Percentiles rank a stretch among this genome's conserved stretches.
phyloP scores from a whole-genome alignment of 352 stramenopile genomes.

The Thalassiosira ordinaria region DNA sequence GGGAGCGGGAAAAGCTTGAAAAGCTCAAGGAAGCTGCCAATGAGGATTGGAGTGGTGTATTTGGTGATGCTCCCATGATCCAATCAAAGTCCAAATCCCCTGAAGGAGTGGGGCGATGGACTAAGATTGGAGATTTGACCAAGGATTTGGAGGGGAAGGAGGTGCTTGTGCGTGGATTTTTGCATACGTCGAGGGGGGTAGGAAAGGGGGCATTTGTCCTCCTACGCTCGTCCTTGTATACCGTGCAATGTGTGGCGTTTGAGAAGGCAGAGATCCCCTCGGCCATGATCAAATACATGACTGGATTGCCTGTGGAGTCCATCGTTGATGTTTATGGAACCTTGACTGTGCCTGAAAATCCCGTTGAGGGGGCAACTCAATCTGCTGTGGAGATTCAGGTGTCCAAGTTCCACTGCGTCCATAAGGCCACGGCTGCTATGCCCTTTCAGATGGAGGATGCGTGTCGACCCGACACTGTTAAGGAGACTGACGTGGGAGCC shows the following conservation, averaged over 20 bases:
- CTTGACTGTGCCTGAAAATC: slow-evolving; percentile 89
- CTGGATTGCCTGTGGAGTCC: slow-evolving; percentile 92
- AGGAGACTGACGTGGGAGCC: slow-evolving; percentile 85
- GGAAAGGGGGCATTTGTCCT: slow-evolving; percentile 83
- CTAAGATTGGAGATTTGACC: slow-evolving; percentile 69
- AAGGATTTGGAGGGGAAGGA: slow-evolving; percentile 64
- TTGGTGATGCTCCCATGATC: slow-evolving; percentile 79
- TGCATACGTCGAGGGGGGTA: slow-evolving; percentile 72
- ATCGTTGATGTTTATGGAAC: slow-evolving; percentile 95
- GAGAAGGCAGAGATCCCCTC: slow-evolving; percentile 83
- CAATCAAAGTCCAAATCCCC: slow-evolving; percentile 65
- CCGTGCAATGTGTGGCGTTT: slow-evolving; percentile 93
- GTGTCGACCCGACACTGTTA: slow-evolving; percentile 83
- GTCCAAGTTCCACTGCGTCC: slow-evolving; percentile 92
- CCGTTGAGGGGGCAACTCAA: slow-evolving; percentile 94
- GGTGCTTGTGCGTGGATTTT: slow-evolving; percentile 77
- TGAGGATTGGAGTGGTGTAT: slow-evolving; percentile 67
- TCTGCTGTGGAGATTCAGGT: slow-evolving; percentile 96
- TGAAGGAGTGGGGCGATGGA: slow-evolving; percentile 63
- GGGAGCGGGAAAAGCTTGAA: slow-evolving; percentile 79
- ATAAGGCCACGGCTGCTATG: slow-evolving; percentile 91
- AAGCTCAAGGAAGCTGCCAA: slow-evolving; percentile 61
- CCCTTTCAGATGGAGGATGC: slow-evolving; percentile 96
- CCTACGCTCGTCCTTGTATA: slow-evolving; percentile 87
- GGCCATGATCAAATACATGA: slow-evolving; percentile 95